Conservation (phyloP, 2,329 filamentous ascomycete genomes). For the Cucurbitaria berberidis region DNA sequence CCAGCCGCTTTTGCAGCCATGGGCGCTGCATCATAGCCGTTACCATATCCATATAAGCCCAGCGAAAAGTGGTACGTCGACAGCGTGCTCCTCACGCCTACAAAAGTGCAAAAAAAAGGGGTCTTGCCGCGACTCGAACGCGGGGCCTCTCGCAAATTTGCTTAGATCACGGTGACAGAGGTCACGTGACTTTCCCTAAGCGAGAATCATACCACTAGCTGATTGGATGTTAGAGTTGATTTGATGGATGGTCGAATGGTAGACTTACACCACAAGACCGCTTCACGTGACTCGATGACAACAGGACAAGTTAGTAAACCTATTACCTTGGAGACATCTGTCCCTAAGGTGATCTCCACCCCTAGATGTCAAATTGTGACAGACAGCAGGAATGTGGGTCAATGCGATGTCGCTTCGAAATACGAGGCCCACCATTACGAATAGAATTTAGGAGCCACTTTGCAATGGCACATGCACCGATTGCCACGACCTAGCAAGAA, state of each 20-base stretch:
- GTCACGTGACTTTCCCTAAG: too few species aligned
- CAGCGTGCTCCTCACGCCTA: too few species aligned
- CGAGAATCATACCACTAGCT: conserved; percentile 25
- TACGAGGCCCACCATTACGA: neutral
- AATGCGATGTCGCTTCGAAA: neutral
- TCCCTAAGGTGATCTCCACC: too few species aligned
- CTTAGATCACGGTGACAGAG: too few species aligned
- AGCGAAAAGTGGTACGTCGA: too few species aligned
- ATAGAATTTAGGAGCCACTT: neutral
- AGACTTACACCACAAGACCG: conserved; percentile 17
- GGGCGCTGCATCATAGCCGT: neutral
- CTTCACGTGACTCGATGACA: conserved; percentile 18
- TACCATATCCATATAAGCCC: neutral
- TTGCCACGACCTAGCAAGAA: neutral
- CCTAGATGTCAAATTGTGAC: neutral
- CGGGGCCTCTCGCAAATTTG: conserved; percentile 28
- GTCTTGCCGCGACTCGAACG: conserved; percentile 27
- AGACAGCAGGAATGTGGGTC: neutral
- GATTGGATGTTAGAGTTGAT: conserved; percentile 1
- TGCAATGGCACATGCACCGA: neutral
- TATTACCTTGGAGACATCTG: too few species aligned
- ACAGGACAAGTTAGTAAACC: too few species aligned
- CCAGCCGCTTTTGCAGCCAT: neutral
- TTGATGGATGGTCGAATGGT: neutral
- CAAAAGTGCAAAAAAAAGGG: conserved; percentile 11